Conservation (phyloP, 768 basidiomycete species). For the Suillus decipiens region DNA sequence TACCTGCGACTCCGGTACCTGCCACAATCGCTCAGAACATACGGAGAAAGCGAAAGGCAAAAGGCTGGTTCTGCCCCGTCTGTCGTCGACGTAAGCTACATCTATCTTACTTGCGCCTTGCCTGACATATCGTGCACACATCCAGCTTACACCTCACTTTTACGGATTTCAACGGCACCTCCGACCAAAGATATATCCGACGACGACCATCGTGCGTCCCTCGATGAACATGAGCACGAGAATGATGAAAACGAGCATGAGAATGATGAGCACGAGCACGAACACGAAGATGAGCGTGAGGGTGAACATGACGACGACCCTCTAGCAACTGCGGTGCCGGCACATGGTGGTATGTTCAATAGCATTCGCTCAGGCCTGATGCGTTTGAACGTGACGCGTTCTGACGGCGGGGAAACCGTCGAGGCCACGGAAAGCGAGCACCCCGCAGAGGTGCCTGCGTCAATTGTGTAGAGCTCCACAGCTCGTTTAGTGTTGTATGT, state of each 20-base stretch:
- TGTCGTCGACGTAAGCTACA: conserved; percentile 86
- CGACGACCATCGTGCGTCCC: conserved; percentile 30
- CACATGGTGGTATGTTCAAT: conserved; percentile 23
- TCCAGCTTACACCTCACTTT: conserved; percentile 83
- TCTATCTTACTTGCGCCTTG: neutral
- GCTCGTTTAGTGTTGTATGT: neutral
- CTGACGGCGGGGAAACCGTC: conserved; percentile 19
- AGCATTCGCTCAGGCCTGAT: conserved; percentile 27
- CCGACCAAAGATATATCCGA: conserved; percentile 45
- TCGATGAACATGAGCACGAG: conserved; percentile 27
- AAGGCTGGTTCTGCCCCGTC: conserved; percentile 97
- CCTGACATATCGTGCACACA: conserved; percentile 4
- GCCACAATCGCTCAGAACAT: conserved; percentile 38
- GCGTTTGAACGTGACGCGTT: conserved; percentile 25
- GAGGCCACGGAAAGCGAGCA: conserved; percentile 30
- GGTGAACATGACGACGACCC: conserved; percentile 15
- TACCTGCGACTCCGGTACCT: conserved; percentile 19
- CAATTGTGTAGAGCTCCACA: conserved; percentile 2
- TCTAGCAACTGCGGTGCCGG: conserved; percentile 9
- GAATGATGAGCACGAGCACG: conserved; percentile 15
- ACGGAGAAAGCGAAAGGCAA: conserved; percentile 87
- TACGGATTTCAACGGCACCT: conserved; percentile 75
- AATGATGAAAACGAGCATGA: conserved; percentile 20
- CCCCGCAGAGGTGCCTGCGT: conserved; percentile 13
- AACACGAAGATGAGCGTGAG: conserved; percentile 19